These are phyloP conservation scores for Fusarium transvaalense DNA, from an alignment of 2,329 filamentous ascomycete genomes.

Conservation along the genomic window DNA sequence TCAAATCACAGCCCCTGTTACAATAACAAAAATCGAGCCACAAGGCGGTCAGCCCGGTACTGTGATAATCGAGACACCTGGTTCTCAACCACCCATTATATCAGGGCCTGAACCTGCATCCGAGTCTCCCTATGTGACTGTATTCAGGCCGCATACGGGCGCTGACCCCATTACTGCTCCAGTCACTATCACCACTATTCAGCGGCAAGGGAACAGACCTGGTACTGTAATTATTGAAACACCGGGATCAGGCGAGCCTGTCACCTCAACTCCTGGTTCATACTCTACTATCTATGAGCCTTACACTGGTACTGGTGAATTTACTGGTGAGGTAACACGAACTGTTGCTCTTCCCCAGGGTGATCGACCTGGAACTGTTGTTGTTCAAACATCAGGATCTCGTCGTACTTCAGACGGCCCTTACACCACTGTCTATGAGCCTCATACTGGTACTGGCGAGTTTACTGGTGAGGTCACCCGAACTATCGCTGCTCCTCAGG, in stretches of 20 bases:
- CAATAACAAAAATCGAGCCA: slow-evolving; percentile 11
- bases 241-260: neutral
- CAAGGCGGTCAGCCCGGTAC: slow-evolving; percentile 21
- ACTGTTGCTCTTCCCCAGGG: slow-evolving; percentile 10
- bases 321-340: slow-evolving; percentile 3
- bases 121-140: slow-evolving; percentile 17
- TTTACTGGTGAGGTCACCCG: slow-evolving; percentile 15
- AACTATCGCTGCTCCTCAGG: slow-evolving; percentile 19
- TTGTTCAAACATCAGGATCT: slow-evolving; percentile 24
- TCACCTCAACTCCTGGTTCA: neutral
- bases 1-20: slow-evolving; percentile 5
- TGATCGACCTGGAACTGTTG: slow-evolving; percentile 16
- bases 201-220: neutral
- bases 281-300: slow-evolving; percentile 11
- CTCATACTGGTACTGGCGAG: slow-evolving; percentile 18
- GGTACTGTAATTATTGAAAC: slow-evolving; percentile 29
- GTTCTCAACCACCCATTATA: neutral
- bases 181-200: slow-evolving; percentile 8
- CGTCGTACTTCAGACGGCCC: neutral
- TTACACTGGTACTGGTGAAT: neutral
- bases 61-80: slow-evolving; percentile 24
- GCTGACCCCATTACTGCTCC: slow-evolving; percentile 6
- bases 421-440: slow-evolving; percentile 33
- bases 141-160: slow-evolving; percentile 10
- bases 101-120: neutral